phyloP scores from a whole-genome alignment of 1,284 basidiomycete genomes.

The Ganoderma lingzhi region DNA sequence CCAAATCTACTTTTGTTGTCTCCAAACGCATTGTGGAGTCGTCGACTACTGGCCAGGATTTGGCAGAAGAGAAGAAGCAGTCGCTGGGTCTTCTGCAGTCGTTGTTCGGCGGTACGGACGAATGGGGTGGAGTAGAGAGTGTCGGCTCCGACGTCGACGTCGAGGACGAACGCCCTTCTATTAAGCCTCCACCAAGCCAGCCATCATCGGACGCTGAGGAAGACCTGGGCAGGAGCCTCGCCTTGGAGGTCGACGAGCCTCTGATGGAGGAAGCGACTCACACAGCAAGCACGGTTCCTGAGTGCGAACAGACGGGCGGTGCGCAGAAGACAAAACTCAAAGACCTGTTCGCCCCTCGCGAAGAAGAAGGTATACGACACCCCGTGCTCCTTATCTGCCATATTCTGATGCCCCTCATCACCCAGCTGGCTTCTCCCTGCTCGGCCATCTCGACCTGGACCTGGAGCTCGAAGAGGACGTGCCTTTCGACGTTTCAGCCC shows the following conservation, averaged over 20 bases:
- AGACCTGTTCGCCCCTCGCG: slow-evolving; percentile 72
- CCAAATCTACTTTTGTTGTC: not conserved
- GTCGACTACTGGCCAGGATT: slow-evolving; percentile 35
- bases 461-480: slow-evolving; percentile 66
- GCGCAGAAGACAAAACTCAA: slow-evolving; percentile 54
- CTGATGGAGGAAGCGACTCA: slow-evolving; percentile 13
- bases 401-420: slow-evolving; percentile 4
- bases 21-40: not conserved
- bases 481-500: slow-evolving; percentile 26
- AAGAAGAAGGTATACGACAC: slow-evolving; percentile 61
- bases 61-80: slow-evolving; percentile 55
- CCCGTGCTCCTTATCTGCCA: not conserved
- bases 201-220: slow-evolving; percentile 42
- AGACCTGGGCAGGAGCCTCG: slow-evolving; percentile 29
- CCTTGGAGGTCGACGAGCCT: slow-evolving; percentile 27
- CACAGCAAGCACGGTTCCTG: slow-evolving; percentile 5
- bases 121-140: slow-evolving; percentile 66
- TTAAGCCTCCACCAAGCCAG: slow-evolving; percentile 14
- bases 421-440: slow-evolving; percentile 66
- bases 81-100: slow-evolving; percentile 58
- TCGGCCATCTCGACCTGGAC: slow-evolving; percentile 66
- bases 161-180: slow-evolving; percentile 44
- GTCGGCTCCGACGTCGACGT: slow-evolving; percentile 58
- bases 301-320: not conserved
- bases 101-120: slow-evolving; percentile 55